Conservation (phyloP, 768 basidiomycete species). For the Russula earlei region DNA sequence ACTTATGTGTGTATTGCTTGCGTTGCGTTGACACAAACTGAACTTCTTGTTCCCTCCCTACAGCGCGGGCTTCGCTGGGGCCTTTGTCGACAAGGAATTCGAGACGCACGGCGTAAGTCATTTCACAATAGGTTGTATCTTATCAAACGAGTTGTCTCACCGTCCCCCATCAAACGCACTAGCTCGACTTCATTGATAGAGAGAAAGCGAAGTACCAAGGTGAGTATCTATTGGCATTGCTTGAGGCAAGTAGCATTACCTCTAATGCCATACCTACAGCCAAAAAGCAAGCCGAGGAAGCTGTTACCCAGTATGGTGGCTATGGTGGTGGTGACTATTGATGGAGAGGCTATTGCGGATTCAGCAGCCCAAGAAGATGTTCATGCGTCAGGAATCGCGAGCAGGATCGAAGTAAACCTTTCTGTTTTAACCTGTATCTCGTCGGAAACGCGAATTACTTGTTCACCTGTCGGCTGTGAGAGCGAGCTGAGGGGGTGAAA, state of each 20-base stretch:
- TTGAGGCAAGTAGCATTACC: neutral
- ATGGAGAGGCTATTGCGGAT: no score
- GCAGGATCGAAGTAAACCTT: no score
- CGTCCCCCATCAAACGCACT: neutral
- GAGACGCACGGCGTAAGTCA: slow-evolving; percentile 50
- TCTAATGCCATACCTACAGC: neutral
- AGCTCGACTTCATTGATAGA: slow-evolving; percentile 39
- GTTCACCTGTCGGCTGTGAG: no score
- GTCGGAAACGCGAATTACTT: no score
- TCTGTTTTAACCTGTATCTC: no score
- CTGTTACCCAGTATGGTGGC: neutral
- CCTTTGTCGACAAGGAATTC: slow-evolving; percentile 41
- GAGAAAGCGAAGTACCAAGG: slow-evolving; percentile 35
- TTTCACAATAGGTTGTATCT: neutral
- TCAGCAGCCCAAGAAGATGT: neutral
- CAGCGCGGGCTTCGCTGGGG: slow-evolving; percentile 48
- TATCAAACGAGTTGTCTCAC: neutral
- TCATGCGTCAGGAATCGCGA: neutral
- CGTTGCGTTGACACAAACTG: neutral
- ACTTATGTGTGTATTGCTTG: slow-evolving; percentile 30
- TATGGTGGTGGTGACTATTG: neutral
- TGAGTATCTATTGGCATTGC: slow-evolving; percentile 7
- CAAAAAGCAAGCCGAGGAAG: neutral
- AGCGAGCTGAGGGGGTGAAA: no score
- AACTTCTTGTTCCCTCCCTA: neutral